Evolutionary conservation across 371 early-diverging fungal genomes (phyloP), one percentile per base, ranked within the genome.

Genomic region (Mortierella sp.): DNA sequence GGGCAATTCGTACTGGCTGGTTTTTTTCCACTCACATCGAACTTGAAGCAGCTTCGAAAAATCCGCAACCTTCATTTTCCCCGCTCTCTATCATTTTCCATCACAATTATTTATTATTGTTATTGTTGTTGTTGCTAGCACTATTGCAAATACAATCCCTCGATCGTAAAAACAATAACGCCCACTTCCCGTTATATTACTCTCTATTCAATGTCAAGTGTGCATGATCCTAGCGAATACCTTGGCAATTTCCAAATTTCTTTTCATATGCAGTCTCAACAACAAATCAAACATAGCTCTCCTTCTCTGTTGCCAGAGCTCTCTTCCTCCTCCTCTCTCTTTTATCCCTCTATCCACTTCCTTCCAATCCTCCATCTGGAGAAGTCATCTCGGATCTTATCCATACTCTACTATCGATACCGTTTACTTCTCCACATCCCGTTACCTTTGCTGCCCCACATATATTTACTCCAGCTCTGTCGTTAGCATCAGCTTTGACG

Each of bases 301-400:
- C 68, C 35, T n/a, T 60, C 61, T 67, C 66, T 43, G 26, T 29
- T 53, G 19, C 61, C 61, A 28, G 49, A 51, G 23, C 51, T 31
- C 43, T 59, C 60, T 61, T 45, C 59, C 34, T 72, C 51, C 26
- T 34, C 65, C 42, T 47, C 37, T 65, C 40, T 43, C 55, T 57
- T 23, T 15, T 61, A 10, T 9, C 53, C 43, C 55, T 32, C 32
- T 17, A 13, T n/a, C 45, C 32, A 22, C 28, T 5, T 2, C 22
- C 22, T 23, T 56, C 45, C 23, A 34, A 19, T 65, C 26, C 42
- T 26, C 69, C 32, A n/a, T 43, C 40, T 47, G 10, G 32, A 47
- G 62, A 61, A 32, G n/a, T 26, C 32, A 9, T 29, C 22, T 45
- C 49, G 29, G 45, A 65, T 56, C 45, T 15, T 23, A 31, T 29